These are phyloP conservation scores for Aspergillus glaucus DNA, from an alignment of 2,329 filamentous ascomycete genomes.

Conservation along the genomic window DNA sequence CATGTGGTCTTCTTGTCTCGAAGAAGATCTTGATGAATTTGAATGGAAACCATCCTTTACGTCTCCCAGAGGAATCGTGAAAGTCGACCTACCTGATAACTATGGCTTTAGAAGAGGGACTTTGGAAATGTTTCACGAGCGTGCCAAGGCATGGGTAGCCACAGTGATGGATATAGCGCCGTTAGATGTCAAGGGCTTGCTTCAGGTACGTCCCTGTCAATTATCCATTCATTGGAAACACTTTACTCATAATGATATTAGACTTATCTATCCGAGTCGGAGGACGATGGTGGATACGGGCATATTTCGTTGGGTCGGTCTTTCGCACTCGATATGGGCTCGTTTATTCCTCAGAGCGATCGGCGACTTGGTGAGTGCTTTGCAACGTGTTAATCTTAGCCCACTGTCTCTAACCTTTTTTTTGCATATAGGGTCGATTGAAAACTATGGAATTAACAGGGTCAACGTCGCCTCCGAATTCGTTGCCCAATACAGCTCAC, in stretches of 20 bases:
- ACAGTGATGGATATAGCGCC: slow-evolving; percentile 77
- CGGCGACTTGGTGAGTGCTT: slow-evolving; percentile 59
- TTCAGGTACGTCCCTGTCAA: slow-evolving; percentile 47
- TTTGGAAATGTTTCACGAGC: slow-evolving; percentile 67
- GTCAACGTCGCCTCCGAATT: slow-evolving; percentile 95
- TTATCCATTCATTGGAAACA: not conserved
- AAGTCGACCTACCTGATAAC: slow-evolving; percentile 88
- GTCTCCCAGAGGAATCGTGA: slow-evolving; percentile 70
- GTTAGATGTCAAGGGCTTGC: slow-evolving; percentile 84
- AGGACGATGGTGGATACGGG: slow-evolving; percentile 83
- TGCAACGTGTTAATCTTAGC: not conserved
- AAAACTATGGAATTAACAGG: slow-evolving; percentile 63
- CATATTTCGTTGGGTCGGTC: slow-evolving; percentile 89
- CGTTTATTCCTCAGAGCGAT: slow-evolving; percentile 76
- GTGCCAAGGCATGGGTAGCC: slow-evolving; percentile 74
- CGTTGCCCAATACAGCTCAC: slow-evolving; percentile 91
- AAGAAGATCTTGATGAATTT: slow-evolving; percentile 91
- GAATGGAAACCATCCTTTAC: slow-evolving; percentile 75
- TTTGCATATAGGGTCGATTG: slow-evolving; percentile 54
- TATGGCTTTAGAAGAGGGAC: slow-evolving; percentile 76
- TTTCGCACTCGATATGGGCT: slow-evolving; percentile 89
- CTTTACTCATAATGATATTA: slow-evolving; percentile 30
- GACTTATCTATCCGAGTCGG: slow-evolving; percentile 91
- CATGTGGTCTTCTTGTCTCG: slow-evolving; percentile 92
- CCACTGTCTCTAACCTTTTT: slow-evolving; percentile 4